Evolutionary conservation across 2,329 filamentous ascomycete genomes (phyloP), one percentile per base, ranked within the genome.

Genomic region (Metarhizium rileyi): DNA sequence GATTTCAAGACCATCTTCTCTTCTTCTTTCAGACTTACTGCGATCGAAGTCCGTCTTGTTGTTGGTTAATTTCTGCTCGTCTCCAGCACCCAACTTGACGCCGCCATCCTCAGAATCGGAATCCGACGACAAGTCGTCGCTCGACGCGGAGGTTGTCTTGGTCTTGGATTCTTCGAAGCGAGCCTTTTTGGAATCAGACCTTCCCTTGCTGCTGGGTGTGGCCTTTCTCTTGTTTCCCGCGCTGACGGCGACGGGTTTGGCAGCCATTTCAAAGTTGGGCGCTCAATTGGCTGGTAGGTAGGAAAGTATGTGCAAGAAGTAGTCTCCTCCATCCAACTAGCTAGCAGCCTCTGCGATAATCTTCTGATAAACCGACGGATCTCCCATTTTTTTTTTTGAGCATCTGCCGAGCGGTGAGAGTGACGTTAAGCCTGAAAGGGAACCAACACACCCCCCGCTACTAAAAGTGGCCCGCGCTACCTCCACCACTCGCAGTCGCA

Each of bases 211-310:
- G 30, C 59, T 60, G 7, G 70, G 63, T 25, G 69, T 65, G 30
- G 72, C 70, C 66, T 84, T 84, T 56, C 81, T 71, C 68, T 84
- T 84, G 52, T 67, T 72, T 46, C 75, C 75, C 33, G 66, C 64
- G 43, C 67, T 66, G 48, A 70, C 65, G 43, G 67, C 66, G 48
- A 70, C 65, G 51, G 63, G 61, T 61, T 75, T 78, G 12, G 70
- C 70, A 30, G 73, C 74, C 76, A 80, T 78, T 52, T 26, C 26
- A 46, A 22, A 30, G 18, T 9, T 6, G 38, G 23, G 20, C 8
- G 18, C 38, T 4, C 20, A 49, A 28, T 41, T 44, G 33, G 14
- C 42, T 27, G 48, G 47, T 42, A 44, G 26, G n/a, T n/a, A n/a
- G n/a, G n/a, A n/a, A n/a, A n/a, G n/a, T n/a, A n/a, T n/a, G n/a